phyloP scores from a whole-genome alignment of 257 asterid genomes.

The Solanum virginianum region DNA sequence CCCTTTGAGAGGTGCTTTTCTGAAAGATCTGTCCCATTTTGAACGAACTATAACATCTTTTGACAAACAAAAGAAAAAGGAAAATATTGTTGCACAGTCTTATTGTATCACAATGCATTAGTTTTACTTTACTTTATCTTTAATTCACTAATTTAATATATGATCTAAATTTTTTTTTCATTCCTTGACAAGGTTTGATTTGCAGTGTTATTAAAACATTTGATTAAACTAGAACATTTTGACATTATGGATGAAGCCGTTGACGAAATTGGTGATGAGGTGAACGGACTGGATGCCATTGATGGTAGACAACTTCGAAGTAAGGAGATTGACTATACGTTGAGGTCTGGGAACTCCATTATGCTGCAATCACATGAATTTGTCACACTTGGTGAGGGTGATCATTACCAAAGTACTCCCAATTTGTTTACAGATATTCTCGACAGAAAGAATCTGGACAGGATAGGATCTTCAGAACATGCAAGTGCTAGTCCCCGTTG shows the following conservation, averaged over 20 bases:
- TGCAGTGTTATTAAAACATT: conserved; percentile 3
- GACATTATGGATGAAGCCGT: conserved; percentile 6
- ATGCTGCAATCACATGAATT: conserved; percentile 50
- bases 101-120: neutral
- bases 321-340: conserved; percentile 38
- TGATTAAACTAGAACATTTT: conserved; percentile 6
- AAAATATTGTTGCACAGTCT: neutral
- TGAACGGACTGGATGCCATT: conserved; percentile 11
- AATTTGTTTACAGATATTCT: conserved; percentile 27
- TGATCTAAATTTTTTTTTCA: neutral
- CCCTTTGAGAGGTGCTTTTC: neutral
- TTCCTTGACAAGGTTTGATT: neutral
- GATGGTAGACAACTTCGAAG: conserved; percentile 28
- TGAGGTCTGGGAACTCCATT: conserved; percentile 45
- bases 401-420: conserved; percentile 23
- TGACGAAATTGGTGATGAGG: conserved; percentile 25
- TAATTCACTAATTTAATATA: neutral
- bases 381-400: conserved; percentile 43
- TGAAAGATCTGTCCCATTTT: neutral
- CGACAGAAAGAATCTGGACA: conserved; percentile 43
- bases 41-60: neutral
- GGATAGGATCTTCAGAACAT: conserved; percentile 75
- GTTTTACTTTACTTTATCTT: neutral
- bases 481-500: conserved; percentile 83
- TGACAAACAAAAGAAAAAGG: neutral